Evolutionary conservation across 208 protist genomes (phyloP).

Genomic region (Crithidia thermophila): DNA sequence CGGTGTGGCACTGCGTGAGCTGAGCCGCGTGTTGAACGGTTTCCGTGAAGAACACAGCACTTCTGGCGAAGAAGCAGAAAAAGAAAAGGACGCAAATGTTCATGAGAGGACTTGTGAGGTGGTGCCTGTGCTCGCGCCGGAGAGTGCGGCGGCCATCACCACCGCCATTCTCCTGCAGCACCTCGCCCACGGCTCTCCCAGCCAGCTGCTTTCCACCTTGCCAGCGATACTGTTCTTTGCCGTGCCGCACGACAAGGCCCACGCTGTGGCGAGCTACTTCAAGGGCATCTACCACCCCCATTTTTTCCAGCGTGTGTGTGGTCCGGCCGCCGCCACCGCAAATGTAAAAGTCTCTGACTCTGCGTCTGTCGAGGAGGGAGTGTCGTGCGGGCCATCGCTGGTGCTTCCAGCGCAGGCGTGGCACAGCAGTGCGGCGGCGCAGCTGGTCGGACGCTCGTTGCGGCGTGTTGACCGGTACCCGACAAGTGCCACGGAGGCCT

Average conservation of each 20-base stretch:
- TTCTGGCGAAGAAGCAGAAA: background rate
- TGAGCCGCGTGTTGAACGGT: conserved; percentile 24
- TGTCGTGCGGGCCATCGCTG: background rate
- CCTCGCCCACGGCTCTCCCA: conserved; percentile 2
- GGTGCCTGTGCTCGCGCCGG: conserved; percentile 47
- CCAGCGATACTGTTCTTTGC: conserved; percentile 39
- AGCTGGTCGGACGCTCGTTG: conserved; percentile 63
- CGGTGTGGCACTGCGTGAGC: conserved; percentile 34
- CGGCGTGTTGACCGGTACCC: conserved; percentile 61
- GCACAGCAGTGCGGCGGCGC: conserved; percentile 22
- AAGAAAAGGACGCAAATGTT: background rate
- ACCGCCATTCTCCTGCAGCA: conserved; percentile 48
- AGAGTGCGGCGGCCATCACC: conserved; percentile 52
- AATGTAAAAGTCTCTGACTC: background rate
- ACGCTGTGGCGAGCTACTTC: conserved; percentile 55
- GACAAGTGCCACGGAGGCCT: conserved; percentile 52
- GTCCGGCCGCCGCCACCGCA: background rate
- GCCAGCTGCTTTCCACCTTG: background rate
- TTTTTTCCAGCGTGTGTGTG: conserved; percentile 36
- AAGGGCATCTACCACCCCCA: conserved; percentile 56
- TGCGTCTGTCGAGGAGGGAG: background rate
- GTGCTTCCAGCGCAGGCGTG: conserved; percentile 1
- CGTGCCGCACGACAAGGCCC: conserved; percentile 41
- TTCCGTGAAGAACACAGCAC: conserved; percentile 9
- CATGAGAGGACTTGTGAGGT: conserved; percentile 16